These are phyloP conservation scores for Kwoniella mangroviensis DNA, from an alignment of 768 basidiomycete species.

Conservation along the genomic window DNA sequence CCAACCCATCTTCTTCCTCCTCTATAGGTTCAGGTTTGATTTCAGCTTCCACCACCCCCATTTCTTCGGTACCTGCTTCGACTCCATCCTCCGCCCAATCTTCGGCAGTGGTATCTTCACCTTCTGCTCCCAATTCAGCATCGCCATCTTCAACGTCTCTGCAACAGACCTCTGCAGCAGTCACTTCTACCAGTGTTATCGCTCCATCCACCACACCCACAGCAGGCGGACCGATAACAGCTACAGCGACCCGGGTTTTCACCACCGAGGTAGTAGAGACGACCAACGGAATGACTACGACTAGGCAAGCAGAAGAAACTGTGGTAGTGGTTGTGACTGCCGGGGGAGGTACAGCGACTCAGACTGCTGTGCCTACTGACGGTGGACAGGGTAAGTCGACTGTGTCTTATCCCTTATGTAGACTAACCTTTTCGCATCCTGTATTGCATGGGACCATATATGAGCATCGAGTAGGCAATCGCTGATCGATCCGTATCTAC, in stretches of 20 bases:
- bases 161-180: background rate
- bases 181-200: background rate
- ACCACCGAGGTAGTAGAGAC: conserved; percentile 7
- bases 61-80: background rate
- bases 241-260: conserved; percentile 8
- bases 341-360: conserved; percentile 11
- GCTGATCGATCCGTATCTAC: too few relatives aligned
- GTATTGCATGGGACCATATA: background rate
- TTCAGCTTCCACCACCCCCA: background rate
- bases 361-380: conserved; percentile 10
- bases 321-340: conserved; percentile 18
- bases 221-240: conserved; percentile 20
- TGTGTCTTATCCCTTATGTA: background rate
- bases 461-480: too few relatives aligned
- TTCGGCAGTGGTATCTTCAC: background rate
- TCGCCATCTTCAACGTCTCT: background rate
- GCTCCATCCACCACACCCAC: conserved; percentile 7
- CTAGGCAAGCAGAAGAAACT: conserved; percentile 8
- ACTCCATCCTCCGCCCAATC: background rate
- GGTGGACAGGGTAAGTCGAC: conserved; percentile 13
- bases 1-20: conserved; percentile 7
- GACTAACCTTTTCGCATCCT: background rate
- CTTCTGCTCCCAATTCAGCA: background rate
- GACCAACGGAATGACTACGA: background rate
- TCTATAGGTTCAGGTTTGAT: background rate